A percentile compares a stretch with the other conserved stretches of the same genome.
Evolutionary conservation across 257 asterid species (phyloP).

Genomic region (Galeopsis tetrahit): DNA sequence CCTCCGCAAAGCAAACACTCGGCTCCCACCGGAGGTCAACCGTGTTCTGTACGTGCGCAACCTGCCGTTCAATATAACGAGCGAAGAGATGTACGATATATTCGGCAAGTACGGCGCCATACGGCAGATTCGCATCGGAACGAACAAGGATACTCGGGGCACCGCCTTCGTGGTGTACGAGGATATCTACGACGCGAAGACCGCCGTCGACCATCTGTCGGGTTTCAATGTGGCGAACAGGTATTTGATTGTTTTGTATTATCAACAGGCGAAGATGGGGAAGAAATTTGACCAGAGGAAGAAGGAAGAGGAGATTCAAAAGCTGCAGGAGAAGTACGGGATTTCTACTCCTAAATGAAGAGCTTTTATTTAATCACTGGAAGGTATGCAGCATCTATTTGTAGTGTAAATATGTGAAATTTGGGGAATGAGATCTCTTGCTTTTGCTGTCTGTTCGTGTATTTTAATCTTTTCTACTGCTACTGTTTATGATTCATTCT

Average conservation of each 20-base stretch:
- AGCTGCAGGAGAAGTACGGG: slow-evolving; percentile 91
- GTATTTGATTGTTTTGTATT: slow-evolving; percentile 81
- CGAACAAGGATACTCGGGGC: slow-evolving; percentile 89
- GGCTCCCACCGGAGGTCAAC: slow-evolving; percentile 96
- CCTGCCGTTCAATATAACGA: slow-evolving; percentile 87
- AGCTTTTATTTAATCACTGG: no score
- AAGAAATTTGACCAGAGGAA: slow-evolving; percentile 91
- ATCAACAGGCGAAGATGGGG: slow-evolving; percentile 96
- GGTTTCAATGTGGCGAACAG: slow-evolving; percentile 92
- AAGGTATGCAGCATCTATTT: no score
- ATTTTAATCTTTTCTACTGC: no score
- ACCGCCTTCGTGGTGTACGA: slow-evolving; percentile 95
- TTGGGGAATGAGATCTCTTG: no score
- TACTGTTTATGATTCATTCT: no score
- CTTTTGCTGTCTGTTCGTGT: no score
- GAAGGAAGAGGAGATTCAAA: slow-evolving; percentile 86
- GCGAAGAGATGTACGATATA: slow-evolving; percentile 98
- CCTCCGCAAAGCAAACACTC: slow-evolving; percentile 81
- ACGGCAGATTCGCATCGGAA: slow-evolving; percentile 87
- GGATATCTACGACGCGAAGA: slow-evolving; percentile 94
- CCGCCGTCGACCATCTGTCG: slow-evolving; percentile 88
- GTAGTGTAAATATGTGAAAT: no score
- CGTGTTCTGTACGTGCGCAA: slow-evolving; percentile 84
- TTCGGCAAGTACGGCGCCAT: slow-evolving; percentile 94
- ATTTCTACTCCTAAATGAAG: slow-evolving; percentile 43